These are phyloP conservation scores for Diaporthe caulivora DNA, from an alignment of 2,329 filamentous ascomycete species.

Conservation along the genomic window DNA sequence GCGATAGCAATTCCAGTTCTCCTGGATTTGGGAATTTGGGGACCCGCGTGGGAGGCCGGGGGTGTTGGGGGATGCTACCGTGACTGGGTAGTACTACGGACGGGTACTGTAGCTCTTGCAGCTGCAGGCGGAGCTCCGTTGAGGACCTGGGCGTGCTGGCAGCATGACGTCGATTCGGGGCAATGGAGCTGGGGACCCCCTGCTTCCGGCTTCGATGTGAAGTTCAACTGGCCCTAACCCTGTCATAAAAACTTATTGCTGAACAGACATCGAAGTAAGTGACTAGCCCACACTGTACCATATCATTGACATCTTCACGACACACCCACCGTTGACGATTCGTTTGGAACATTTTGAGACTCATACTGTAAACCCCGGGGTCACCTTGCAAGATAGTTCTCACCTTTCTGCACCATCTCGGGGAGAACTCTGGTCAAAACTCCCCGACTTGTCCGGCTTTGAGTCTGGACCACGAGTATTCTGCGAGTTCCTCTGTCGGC, in stretches of 20 bases:
- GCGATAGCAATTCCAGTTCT: background rate
- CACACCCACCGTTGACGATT: background rate
- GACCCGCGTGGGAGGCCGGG: slow-evolving; percentile 2
- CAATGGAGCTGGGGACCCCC: slow-evolving; percentile 10
- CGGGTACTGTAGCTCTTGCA: background rate
- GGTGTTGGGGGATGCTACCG: background rate
- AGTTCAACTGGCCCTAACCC: slow-evolving; percentile 20
- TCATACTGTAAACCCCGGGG: background rate
- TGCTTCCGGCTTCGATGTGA: background rate
- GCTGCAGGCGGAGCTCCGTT: slow-evolving; percentile 16
- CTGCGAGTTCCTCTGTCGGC: background rate
- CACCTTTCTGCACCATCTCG: background rate
- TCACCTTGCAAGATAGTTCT: background rate
- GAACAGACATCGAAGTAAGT: background rate
- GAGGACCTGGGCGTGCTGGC: slow-evolving; percentile 8
- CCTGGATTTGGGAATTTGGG: slow-evolving; percentile 9
- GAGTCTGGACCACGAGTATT: background rate
- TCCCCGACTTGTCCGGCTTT: background rate
- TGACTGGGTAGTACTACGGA: background rate
- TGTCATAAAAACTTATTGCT: slow-evolving; percentile 12
- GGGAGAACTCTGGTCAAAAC: background rate
- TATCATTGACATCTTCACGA: background rate
- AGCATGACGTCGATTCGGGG: slow-evolving; percentile 33
- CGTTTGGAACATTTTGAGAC: background rate
- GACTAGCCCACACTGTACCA: background rate